Evolutionary conservation across 1,284 basidiomycete genomes (phyloP), one percentile per base, ranked within the genome.

Genomic region (Pseudozyma sp.): DNA sequence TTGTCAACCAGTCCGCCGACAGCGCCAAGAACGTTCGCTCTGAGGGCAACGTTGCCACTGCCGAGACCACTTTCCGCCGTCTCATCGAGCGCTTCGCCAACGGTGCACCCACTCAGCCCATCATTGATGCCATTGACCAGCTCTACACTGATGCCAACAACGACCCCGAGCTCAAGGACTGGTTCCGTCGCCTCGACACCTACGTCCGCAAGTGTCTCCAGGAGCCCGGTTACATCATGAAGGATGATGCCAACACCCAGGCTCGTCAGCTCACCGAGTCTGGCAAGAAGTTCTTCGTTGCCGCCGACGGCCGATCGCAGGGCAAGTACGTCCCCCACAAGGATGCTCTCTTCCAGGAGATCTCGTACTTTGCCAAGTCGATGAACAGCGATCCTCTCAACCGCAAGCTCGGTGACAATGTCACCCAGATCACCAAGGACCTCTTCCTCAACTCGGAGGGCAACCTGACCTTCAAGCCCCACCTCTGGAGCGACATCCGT

Each of bases 1-100:
- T 88, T 43, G 82, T 83, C 72, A 66, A 85, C 67, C 88, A 89
- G 36, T 88, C 88, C 18, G 87, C 87, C 44, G 81, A 85, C 5
- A 88, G 88, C 2, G 82, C 85, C 1, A 77, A 85, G 51, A 87
- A 88, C 79, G 88, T 88, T 0, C 89, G 89, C 11, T 86, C 89
- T 0, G 89, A 91, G 59, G 87, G 87, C 13, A 86, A 86, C 54
- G 84, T 88, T 76, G 68, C 67, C 54, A 80, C 72, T 36, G 81
- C 79, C 52, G 79, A 82, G 74, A 56, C 55, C 43, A 63, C 74
- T 35, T 82, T 81, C 79, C 79, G 78, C 51, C 75, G 90, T 1
- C 88, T 98, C 13, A 89, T 97, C 56, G 95, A 97, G 87, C 91
- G 95, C 43, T 96, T 97, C 85, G 95, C 95, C 42, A 92, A 95